Evolutionary conservation across 805 yeast species (phyloP).

Genomic region (Wickerhamiella hasegawae): DNA sequence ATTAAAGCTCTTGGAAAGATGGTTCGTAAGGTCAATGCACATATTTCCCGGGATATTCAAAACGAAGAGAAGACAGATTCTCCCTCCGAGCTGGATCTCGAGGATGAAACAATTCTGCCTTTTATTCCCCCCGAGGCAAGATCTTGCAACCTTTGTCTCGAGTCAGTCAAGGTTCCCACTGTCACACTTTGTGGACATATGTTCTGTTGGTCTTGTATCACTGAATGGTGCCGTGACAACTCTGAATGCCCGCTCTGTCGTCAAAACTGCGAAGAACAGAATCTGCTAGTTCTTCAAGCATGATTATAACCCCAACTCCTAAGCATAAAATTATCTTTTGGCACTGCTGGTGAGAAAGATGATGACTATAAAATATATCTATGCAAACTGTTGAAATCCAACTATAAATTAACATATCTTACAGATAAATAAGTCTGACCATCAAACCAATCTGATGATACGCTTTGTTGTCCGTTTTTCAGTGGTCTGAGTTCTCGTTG

Average conservation of each 20-base stretch:
- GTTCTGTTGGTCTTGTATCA: constrained; percentile 83
- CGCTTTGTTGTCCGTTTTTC: too few species aligned
- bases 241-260: constrained; percentile 90
- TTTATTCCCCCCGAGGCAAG: constrained; percentile 59
- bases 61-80: constrained; percentile 7
- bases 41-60: constrained; percentile 6
- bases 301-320: too few species aligned
- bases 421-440: too few species aligned
- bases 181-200: constrained; percentile 84
- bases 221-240: constrained; percentile 76
- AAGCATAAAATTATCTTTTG: too few species aligned
- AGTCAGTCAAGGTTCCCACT: constrained; percentile 66
- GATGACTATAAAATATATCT: too few species aligned
- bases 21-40: constrained; percentile 6
- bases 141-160: constrained; percentile 70
- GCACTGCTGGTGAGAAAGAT: too few species aligned
- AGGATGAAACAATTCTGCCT: constrained; percentile 40
- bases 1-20: constrained; percentile 15
- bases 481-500: too few species aligned
- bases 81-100: constrained; percentile 30
- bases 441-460: too few species aligned
- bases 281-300: constrained; percentile 38
- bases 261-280: constrained; percentile 46
- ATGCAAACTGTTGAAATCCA: too few species aligned
- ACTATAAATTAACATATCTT: too few species aligned